These are phyloP conservation scores for Fomitopsis palustris DNA, from an alignment of 1,284 basidiomycete genomes.

Conservation along the genomic window DNA sequence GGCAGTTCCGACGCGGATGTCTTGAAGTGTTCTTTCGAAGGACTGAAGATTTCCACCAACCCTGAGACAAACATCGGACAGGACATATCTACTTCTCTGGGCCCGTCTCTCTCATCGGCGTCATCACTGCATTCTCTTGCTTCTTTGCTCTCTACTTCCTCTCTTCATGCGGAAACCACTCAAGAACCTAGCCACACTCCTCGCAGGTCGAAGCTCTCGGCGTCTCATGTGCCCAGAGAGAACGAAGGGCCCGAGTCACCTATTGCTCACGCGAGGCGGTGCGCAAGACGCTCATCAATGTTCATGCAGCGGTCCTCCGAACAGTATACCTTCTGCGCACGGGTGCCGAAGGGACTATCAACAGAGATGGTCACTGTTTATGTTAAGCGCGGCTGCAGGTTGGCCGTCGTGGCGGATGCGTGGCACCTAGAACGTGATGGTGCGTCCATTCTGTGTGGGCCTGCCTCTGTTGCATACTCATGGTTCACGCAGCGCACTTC, in stretches of 20 bases:
- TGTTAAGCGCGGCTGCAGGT: conserved; percentile 23
- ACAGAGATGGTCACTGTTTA: conserved; percentile 31
- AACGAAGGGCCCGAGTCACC: conserved; percentile 11
- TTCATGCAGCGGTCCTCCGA: conserved; percentile 8
- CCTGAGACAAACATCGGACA: background rate
- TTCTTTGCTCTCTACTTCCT: background rate
- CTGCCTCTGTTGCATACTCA: background rate
- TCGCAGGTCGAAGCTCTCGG: background rate
- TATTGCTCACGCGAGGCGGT: conserved; percentile 15
- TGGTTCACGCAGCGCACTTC: conserved; percentile 19
- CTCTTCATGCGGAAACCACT: background rate
- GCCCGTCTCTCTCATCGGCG: background rate
- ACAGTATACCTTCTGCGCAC: conserved; percentile 30
- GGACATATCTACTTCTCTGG: background rate
- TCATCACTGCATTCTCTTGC: background rate
- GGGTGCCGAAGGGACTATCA: conserved; percentile 20
- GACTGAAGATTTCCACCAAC: background rate
- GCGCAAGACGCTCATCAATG: conserved; percentile 16
- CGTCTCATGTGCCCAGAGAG: background rate
- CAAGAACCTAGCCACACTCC: background rate
- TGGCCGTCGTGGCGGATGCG: conserved; percentile 26
- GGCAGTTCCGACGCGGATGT: background rate
- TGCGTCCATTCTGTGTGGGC: conserved; percentile 6
- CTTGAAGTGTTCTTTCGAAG: background rate
- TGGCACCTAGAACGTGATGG: conserved; percentile 27